Evolutionary conservation across 2,329 filamentous ascomycete species (phyloP), one percentile per base, ranked within the genome.

Genomic region (Rhynchosporium agropyri): DNA sequence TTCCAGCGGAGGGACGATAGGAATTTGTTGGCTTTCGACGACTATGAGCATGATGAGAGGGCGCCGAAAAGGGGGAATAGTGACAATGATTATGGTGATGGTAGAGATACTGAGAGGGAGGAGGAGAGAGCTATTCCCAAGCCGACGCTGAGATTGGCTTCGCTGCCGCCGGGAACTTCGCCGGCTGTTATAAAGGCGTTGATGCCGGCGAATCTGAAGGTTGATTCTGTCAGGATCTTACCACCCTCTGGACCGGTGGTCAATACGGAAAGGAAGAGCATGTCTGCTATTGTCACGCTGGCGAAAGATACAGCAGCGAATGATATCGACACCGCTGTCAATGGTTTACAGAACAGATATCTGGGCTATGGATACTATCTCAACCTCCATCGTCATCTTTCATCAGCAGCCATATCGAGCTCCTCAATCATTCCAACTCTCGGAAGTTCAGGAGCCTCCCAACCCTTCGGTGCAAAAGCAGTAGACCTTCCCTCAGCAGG

Each of bases 361-460:
- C 79, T 97, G 15, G 93, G 93, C 15, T 92, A 86, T 74, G 93
- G 93, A 4, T 92, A 89, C 77, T 89, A 93, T 75, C 80, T 97
- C 2, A 89, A 85, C 6, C 82, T 96, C 50, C 91, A 93, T 64
- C 83, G 92, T 9, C 90, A 96, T 77, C 81, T 97, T 3, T 96
- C 92, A 0, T 96, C 92, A 2, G 87, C 82, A 31, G 81, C 88
- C 1, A 81, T 90, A n/a, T 80, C 80, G 5, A 75, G 69, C n/a
- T 71, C 76, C 48, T 79, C 81, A 3, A 79, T 83, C n/a, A 75
- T 81, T 29, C 79, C 81, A 5, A 48, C 58, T 40, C 56, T 74
- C 1, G 71, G 75, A 6, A 72, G 71, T 9, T 70, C 76, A 2
- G 75, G 75, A 58, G 74, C 79, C n/a, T 80, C 82, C 13, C 83